Evolutionary conservation across 805 yeast genomes (phyloP).

Genomic region (Candida methanosorbosa): DNA sequence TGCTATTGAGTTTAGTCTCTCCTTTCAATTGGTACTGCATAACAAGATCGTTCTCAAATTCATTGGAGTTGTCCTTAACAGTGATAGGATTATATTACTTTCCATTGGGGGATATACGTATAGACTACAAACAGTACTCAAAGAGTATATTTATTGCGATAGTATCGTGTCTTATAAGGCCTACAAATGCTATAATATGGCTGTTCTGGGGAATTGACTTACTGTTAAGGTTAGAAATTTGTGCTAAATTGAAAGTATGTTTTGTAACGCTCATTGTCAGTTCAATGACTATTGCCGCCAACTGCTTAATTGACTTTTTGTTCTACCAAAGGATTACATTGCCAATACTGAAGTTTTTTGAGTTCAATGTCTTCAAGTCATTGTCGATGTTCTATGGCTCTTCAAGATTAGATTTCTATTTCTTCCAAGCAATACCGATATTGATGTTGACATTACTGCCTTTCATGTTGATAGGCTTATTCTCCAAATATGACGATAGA

Average conservation of each 20-base stretch:
- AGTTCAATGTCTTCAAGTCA: slow-evolving; percentile 69
- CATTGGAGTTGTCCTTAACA: slow-evolving; percentile 68
- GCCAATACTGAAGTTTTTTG: slow-evolving; percentile 62
- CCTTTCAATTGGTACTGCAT: slow-evolving; percentile 77
- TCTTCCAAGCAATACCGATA: slow-evolving; percentile 77
- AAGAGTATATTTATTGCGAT: slow-evolving; percentile 31
- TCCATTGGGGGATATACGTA: slow-evolving; percentile 24
- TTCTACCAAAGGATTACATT: slow-evolving; percentile 51
- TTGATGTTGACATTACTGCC: slow-evolving; percentile 63
- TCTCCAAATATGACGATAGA: slow-evolving; percentile 1
- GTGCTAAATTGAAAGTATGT: slow-evolving; percentile 3
- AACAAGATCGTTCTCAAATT: slow-evolving; percentile 81
- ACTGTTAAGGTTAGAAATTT: slow-evolving; percentile 7
- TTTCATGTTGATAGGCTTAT: slow-evolving; percentile 37
- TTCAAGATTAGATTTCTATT: slow-evolving; percentile 78
- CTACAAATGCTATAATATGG: slow-evolving; percentile 83
- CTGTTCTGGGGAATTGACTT: slow-evolving; percentile 39
- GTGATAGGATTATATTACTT: slow-evolving; percentile 58
- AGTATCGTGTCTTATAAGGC: slow-evolving; percentile 64
- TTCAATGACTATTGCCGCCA: slow-evolving; percentile 24
- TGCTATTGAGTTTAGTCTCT: slow-evolving; percentile 46
- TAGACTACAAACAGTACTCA: too few relatives aligned
- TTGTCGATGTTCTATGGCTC: slow-evolving; percentile 78
- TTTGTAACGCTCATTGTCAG: slow-evolving; percentile 5
- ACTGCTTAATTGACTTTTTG: slow-evolving; percentile 40